Evolutionary conservation across 495 filamentous ascomycete genomes (phyloP).

Genomic region (Tuber magnatum): DNA sequence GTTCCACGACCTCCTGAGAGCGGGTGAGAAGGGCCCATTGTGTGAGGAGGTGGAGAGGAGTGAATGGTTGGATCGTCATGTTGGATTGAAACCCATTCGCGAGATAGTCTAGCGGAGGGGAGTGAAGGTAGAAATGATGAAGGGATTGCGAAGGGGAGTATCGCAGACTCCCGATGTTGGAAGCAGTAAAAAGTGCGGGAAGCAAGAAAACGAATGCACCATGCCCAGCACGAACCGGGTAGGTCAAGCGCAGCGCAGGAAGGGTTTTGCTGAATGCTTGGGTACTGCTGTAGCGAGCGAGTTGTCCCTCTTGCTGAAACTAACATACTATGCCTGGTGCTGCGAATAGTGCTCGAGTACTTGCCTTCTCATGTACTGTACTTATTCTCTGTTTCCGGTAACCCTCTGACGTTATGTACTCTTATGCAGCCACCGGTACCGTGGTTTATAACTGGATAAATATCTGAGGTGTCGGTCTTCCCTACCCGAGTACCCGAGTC

Average conservation of each 20-base stretch:
- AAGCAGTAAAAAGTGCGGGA: background rate
- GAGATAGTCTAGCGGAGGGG: background rate
- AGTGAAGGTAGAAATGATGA: background rate
- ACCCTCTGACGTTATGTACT: background rate
- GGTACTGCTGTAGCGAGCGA: background rate
- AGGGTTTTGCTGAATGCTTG: background rate
- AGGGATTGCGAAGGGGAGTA: background rate
- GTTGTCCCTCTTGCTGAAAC: background rate
- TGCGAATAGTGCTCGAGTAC: background rate
- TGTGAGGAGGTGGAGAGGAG: background rate
- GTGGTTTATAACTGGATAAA: background rate
- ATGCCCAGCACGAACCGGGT: background rate
- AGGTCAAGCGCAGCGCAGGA: background rate
- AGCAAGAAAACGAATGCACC: no score
- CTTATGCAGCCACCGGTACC: background rate
- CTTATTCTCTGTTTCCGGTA: background rate
- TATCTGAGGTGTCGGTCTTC: background rate
- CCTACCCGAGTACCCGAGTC: background rate
- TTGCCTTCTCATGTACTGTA: background rate
- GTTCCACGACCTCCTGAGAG: background rate
- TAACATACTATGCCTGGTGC: background rate
- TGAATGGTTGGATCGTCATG: background rate
- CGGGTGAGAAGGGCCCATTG: background rate
- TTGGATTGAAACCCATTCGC: background rate
- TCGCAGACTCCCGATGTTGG: background rate